Evolutionary conservation across 345 rosid species (phyloP), one percentile per base, ranked within the genome.

Genomic region (Eucalyptus sideroxylon): DNA sequence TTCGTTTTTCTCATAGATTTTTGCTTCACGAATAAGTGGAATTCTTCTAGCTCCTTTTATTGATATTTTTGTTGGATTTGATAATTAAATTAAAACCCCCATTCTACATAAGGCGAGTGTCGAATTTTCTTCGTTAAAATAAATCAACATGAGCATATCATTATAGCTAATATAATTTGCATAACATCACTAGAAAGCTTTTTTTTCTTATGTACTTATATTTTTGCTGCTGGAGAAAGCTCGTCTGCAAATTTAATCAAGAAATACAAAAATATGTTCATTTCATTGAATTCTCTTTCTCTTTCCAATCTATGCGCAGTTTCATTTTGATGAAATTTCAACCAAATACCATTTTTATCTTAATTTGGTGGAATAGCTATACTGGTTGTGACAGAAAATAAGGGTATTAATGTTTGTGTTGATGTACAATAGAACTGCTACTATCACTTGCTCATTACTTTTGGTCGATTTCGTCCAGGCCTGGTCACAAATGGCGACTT

Each of bases 401-500:
- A 77, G 34, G 72, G 72, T 65, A 65, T 65, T n/a, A 30, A 65
- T 65, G 31, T 65, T 65, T 56, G 27, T 10, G 27, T 56, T 65
- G 72, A n/a, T 65, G 37, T 30, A 30, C 72, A 30, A 65, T 65
- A 31, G 23, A 37, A 37, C 47, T 77, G 83, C 26, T 37, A 72
- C 45, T 19, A 37, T 37, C 77, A 65, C 77, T 65, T 16, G 21
- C 77, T 65, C 77, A 4, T n/a, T 65, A 2, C 45, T 21, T 72
- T 37, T 72, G 45, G 44, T 37, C 9, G 47, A 72, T 72, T 24
- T 34, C 8, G 37, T 47, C 26, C 92, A 98, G 99, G 99, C 26
- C 88, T 94, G 87, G 93, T 98, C 50, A 80, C 93, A 2, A 98
- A 98, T 87, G 99, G 99, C 4, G 94, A 97, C 89, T 98, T 98